These are phyloP conservation scores for Chalciporus sp. DNA, from an alignment of 1,284 basidiomycete genomes.

Conservation along the genomic window DNA sequence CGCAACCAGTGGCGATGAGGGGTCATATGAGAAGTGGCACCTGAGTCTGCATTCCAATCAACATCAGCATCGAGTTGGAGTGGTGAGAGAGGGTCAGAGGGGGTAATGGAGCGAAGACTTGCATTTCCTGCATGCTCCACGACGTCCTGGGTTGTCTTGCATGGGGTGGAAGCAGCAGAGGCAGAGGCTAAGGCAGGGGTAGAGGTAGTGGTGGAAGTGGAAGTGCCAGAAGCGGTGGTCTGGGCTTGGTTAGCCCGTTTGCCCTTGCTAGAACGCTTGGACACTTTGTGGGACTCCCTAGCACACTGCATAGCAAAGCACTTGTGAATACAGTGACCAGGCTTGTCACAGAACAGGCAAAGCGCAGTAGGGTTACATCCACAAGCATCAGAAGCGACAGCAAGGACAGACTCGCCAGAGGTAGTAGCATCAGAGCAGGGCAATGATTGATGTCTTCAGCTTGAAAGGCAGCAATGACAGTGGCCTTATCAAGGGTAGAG, in stretches of 20 bases:
- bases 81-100: constrained; percentile 3
- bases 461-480: not conserved
- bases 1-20: not conserved
- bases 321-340: constrained; percentile 8
- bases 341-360: not conserved
- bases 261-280: not conserved
- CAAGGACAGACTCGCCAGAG: not conserved
- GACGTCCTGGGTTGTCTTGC: not conserved
- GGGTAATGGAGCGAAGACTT: constrained; percentile 1
- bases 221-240: not conserved
- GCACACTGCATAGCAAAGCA: not conserved
- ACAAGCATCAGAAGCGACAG: not conserved
- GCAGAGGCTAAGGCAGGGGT: not conserved
- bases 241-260: not conserved
- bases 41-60: too few species aligned
- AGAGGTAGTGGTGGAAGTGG: not conserved
- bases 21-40: too few species aligned
- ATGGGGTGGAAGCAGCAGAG: not conserved
- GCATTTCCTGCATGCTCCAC: constrained; percentile 1
- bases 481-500: not conserved
- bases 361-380: not conserved
- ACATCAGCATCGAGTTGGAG: not conserved
- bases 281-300: not conserved
- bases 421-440: not conserved
- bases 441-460: not conserved